phyloP scores from a whole-genome alignment of 2,329 filamentous ascomycete genomes.

The Monilinia fructicola region DNA sequence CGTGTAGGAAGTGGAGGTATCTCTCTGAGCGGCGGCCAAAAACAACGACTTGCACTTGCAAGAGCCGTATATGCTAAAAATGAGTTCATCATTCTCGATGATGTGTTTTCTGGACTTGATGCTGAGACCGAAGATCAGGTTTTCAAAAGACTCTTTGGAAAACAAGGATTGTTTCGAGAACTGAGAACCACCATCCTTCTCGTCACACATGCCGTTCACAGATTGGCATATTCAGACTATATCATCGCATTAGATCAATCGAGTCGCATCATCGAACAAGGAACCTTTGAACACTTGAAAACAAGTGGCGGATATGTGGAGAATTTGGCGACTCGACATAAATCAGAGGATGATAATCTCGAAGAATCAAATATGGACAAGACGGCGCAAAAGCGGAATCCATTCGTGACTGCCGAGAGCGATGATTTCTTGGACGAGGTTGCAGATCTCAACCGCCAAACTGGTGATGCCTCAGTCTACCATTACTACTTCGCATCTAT shows the following conservation, averaged over 20 bases:
- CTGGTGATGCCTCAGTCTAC: conserved; percentile 37
- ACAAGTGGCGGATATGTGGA: conserved; percentile 33
- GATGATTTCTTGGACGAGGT: conserved; percentile 6
- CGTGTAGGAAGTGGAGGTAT: conserved; percentile 40
- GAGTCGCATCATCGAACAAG: conserved; percentile 42
- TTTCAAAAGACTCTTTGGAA: conserved; percentile 31
- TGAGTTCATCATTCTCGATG: conserved; percentile 37
- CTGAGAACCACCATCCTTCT: conserved; percentile 43
- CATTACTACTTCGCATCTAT: conserved; percentile 37
- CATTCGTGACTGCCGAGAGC: conserved; percentile 12
- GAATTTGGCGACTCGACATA: conserved; percentile 26
- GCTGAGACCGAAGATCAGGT: conserved; percentile 35
- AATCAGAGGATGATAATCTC: conserved; percentile 6
- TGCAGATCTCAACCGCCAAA: conserved; percentile 17
- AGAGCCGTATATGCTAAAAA: conserved; percentile 47
- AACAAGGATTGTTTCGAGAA: conserved; percentile 28
- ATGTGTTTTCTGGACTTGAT: conserved; percentile 39
- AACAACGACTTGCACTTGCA: conserved; percentile 55
- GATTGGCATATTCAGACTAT: conserved; percentile 43
- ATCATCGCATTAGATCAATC: conserved; percentile 43
- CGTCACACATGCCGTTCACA: conserved; percentile 41
- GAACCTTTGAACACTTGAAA: conserved; percentile 42
- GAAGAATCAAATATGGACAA: neutral
- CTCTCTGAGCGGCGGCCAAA: conserved; percentile 40
- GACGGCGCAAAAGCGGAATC: neutral